These are phyloP conservation scores for Arabidopsis suecica DNA, from an alignment of 345 rosid genomes.

Conservation along the genomic window DNA sequence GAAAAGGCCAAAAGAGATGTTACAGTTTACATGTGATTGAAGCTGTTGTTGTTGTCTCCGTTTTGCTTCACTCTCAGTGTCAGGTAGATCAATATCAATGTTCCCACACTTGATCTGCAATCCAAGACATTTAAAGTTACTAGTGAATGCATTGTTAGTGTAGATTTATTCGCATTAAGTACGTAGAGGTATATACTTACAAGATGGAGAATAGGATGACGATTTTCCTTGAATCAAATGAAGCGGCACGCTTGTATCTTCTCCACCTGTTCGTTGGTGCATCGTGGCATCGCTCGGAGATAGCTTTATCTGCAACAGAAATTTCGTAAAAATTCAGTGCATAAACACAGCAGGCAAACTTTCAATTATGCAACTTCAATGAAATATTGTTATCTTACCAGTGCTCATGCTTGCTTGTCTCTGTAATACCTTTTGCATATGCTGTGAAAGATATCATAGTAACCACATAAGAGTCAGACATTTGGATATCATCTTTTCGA, in stretches of 20 bases:
- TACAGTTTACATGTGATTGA: conserved; percentile 49
- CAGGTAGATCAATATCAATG: conserved; percentile 81
- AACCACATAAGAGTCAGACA: conserved; percentile 9
- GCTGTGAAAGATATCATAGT: conserved; percentile 45
- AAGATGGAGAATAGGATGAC: conserved; percentile 85
- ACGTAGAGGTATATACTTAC: conserved; percentile 50
- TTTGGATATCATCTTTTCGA: conserved; percentile 17
- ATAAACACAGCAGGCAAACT: background rate
- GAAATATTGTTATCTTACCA: conserved; percentile 52
- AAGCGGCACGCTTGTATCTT: conserved; percentile 81
- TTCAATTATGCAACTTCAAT: background rate
- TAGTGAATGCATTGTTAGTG: background rate
- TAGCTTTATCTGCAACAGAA: conserved; percentile 62
- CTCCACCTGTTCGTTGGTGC: conserved; percentile 82
- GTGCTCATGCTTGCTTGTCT: conserved; percentile 81
- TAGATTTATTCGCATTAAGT: background rate
- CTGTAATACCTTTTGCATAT: conserved; percentile 72
- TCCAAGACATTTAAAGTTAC: background rate
- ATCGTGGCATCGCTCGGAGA: conserved; percentile 64
- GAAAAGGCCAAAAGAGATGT: conserved; percentile 12
- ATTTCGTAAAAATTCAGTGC: background rate
- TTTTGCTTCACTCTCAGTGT: conserved; percentile 76
- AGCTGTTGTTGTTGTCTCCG: conserved; percentile 56
- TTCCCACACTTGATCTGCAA: conserved; percentile 88
- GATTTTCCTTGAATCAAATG: conserved; percentile 83